These are phyloP conservation scores for Erodium chrysanthum DNA, from an alignment of 441 rosid genomes.

Conservation along the genomic window DNA sequence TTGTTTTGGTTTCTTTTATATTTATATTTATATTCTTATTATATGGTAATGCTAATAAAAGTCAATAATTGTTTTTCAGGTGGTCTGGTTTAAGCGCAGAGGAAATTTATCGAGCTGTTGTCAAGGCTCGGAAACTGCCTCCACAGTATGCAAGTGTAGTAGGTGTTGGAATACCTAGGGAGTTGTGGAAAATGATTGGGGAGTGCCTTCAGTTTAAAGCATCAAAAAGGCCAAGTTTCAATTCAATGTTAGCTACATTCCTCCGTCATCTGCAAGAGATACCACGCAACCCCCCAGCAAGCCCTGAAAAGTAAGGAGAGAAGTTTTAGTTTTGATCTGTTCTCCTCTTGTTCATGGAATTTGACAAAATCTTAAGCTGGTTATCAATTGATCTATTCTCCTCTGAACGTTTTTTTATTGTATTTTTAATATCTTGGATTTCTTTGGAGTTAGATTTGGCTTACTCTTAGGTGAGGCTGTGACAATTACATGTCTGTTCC, in stretches of 20 bases:
- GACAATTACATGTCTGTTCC: neutral
- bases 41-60: slow-evolving; percentile 7
- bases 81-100: slow-evolving; percentile 93
- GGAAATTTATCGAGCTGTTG: slow-evolving; percentile 87
- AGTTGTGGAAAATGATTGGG: slow-evolving; percentile 96
- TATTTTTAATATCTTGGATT: neutral
- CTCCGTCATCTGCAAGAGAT: slow-evolving; percentile 88
- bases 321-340: slow-evolving; percentile 12
- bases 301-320: slow-evolving; percentile 76
- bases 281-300: slow-evolving; percentile 86
- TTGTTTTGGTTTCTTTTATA: slow-evolving; percentile 10
- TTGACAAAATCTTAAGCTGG: slow-evolving; percentile 5
- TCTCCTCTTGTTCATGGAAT: neutral
- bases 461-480: neutral
- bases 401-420: neutral
- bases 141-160: slow-evolving; percentile 98
- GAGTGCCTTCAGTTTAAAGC: slow-evolving; percentile 94
- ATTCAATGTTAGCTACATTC: slow-evolving; percentile 81
- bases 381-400: neutral
- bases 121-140: slow-evolving; percentile 74
- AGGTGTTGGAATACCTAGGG: slow-evolving; percentile 94
- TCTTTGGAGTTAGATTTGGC: neutral
- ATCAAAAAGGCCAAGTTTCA: slow-evolving; percentile 77
- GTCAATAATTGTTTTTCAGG: slow-evolving; percentile 38
- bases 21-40: slow-evolving; percentile 14